Conservation (phyloP, 2,329 filamentous ascomycete genomes). For the Knufia fluminis region DNA sequence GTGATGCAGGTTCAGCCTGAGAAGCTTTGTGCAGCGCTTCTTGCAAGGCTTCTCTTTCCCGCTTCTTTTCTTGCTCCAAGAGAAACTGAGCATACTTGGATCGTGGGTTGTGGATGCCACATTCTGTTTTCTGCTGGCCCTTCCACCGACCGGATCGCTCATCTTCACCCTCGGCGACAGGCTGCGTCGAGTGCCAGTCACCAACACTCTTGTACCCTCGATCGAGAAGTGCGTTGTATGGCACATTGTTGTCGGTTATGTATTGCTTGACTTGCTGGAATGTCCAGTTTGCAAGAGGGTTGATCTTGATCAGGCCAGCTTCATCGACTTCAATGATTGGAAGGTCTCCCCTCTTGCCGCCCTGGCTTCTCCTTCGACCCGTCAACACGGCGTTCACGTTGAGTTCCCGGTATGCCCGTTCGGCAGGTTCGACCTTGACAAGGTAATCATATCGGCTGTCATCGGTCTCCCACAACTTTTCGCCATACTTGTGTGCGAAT, state of each 20-base stretch:
- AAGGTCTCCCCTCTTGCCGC: slow-evolving; percentile 80
- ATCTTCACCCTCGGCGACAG: slow-evolving; percentile 83
- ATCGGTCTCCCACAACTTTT: slow-evolving; percentile 73
- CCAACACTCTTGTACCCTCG: slow-evolving; percentile 96
- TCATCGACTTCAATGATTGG: slow-evolving; percentile 91
- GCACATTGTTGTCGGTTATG: slow-evolving; percentile 74
- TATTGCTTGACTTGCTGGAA: slow-evolving; percentile 87
- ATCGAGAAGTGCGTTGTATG: slow-evolving; percentile 87
- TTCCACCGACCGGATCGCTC: slow-evolving; percentile 97
- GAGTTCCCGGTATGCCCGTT: slow-evolving; percentile 80
- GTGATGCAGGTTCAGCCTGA: slow-evolving; percentile 8
- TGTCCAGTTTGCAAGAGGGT: slow-evolving; percentile 88
- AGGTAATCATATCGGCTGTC: slow-evolving; percentile 91
- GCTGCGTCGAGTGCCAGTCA: slow-evolving; percentile 94
- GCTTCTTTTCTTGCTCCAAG: slow-evolving; percentile 61
- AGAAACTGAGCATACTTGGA: slow-evolving; percentile 85
- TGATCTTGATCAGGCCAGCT: slow-evolving; percentile 89
- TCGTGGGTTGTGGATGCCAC: slow-evolving; percentile 96
- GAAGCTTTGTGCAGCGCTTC: slow-evolving; percentile 30
- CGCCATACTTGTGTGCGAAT: slow-evolving; percentile 74
- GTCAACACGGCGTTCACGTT: slow-evolving; percentile 86
- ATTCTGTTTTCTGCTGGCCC: slow-evolving; percentile 91
- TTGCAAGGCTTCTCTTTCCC: slow-evolving; percentile 47
- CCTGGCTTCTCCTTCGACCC: slow-evolving; percentile 82
- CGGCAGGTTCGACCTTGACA: slow-evolving; percentile 93